A percentile compares a stretch with the other conserved stretches of the same genome.
These are phyloP conservation scores for Fusarium transvaalense DNA, from an alignment of 2,329 filamentous ascomycete genomes.

Conservation along the genomic window DNA sequence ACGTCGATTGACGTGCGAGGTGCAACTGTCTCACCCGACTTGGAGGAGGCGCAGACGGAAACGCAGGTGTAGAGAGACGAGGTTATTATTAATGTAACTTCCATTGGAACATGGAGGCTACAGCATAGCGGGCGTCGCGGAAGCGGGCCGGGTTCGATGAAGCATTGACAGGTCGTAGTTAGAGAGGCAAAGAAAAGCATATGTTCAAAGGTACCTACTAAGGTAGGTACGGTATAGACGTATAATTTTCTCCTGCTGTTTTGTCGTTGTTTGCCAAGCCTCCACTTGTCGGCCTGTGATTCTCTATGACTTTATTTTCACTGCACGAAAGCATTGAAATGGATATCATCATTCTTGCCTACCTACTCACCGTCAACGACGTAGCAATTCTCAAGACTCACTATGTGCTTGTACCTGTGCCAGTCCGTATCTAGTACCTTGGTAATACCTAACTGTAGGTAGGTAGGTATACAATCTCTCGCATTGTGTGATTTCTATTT, in stretches of 20 bases:
- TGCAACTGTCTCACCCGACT: conserved; percentile 35
- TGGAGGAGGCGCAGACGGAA: conserved; percentile 11
- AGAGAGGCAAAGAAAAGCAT: neutral
- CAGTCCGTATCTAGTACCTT: neutral
- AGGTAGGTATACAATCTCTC: neutral
- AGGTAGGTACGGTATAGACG: neutral
- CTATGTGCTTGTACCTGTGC: neutral
- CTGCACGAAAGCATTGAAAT: neutral
- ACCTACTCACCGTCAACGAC: neutral
- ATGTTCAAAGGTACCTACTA: neutral
- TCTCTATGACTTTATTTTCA: neutral
- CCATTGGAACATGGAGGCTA: conserved; percentile 15
- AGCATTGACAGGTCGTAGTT: conserved; percentile 4
- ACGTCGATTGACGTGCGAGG: conserved; percentile 21
- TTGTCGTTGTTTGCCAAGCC: conserved; percentile 13
- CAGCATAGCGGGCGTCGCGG: conserved; percentile 43
- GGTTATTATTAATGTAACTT: conserved; percentile 17
- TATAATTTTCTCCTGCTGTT: neutral
- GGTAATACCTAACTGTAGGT: no score
- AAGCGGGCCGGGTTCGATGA: conserved; percentile 40
- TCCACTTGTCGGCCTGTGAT: conserved; percentile 3
- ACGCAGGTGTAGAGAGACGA: conserved; percentile 11
- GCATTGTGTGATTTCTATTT: conserved; percentile 2
- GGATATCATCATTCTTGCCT: neutral
- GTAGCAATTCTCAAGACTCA: no score